Base-by-base conservation (phyloP, 2,329 filamentous ascomycete genomes). In the Neofusicoccum ribis region DNA sequence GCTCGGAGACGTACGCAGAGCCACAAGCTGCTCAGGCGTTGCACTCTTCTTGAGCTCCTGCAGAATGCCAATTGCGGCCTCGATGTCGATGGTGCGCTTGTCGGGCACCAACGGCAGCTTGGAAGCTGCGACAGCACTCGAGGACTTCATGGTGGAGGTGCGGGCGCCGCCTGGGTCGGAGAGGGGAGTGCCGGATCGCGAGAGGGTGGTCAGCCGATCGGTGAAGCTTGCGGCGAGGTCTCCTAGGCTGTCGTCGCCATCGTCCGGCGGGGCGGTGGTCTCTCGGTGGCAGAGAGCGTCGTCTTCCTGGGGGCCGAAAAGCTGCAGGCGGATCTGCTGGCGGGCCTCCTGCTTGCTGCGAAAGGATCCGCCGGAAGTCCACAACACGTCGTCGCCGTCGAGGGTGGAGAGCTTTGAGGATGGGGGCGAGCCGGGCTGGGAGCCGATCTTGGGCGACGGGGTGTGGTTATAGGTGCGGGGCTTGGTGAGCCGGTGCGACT, bases 31-130 rank as follows among this genome's bases (percentile, higher is more conserved):
- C 62, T 83, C 81, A 1, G 81, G 81, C 5, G 80, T 78, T 1
- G 80, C 81, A 49, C 74, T 81, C 70, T 80, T 82, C 70, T 79
- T 81, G 65, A 83, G 73, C 69, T 83, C 77, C 64, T 83, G 78
- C 66, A 83, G 68, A 41, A 84, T 72, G 34, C 72, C 73, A 44
- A 83, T 79, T 5, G 81, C 81, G 11, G 79, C 75, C 44, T 79
- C 78, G 41, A 83, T 66, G 66, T 84, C 81, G 44, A 82, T 74
- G 9, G 65, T 47, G 17, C 74, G 70, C 46, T 73, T 70, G 31
- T 70, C 72, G 3, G 74, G 73, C 17, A 68, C 69, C 31, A 76
- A 67, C 4, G 77, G 78, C 27, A 72, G 50, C 56, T 73, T 72
- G 31, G 74, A 74, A 46, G 31, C 50, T 2, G 5, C 50, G 12